Evolutionary conservation across 768 basidiomycete species (phyloP), one percentile per base, ranked within the genome.

Genomic region (Clathrus columnatus): DNA sequence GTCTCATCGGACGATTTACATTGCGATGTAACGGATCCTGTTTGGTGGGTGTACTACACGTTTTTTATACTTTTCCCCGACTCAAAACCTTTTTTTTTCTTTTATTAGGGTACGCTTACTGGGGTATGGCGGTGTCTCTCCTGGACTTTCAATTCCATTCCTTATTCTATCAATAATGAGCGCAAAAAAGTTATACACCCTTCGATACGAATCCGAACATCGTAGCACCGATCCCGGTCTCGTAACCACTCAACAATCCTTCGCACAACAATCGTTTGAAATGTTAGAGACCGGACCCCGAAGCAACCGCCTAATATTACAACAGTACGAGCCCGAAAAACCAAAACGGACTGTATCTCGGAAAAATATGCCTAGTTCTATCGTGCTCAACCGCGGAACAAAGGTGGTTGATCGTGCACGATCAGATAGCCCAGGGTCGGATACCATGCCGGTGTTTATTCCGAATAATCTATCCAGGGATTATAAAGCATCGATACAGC

Each of bases 51-150:
- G n/a, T n/a, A n/a, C n/a, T n/a, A n/a, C n/a, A n/a, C n/a, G 48
- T 26, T 30, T 7, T 24, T 44, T 57, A 3, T 3, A 36, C 7
- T 36, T 48, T 23, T 29, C 18, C 50, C 36, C 20, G 27, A 5
- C 61, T 27, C 47, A 44, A 47, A 7, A 50, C 43, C 26, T n/a
- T n/a, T n/a, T n/a, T 53, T 53, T 24, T 43, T 57, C 24, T 47
- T 48, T 53, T 46, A 21, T 1, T 52, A 85, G 84, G 84, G 73
- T 79, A 27, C 79, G 84, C 45, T 74, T 85, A 54, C 60, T 83
- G n/a, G 77, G 79, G 36, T 85, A 84, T 60, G 77, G 82, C 11
- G 84, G 82, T 6, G 62, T 74, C 6, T 75, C 83, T 0, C 70
- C 82, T 55, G 52, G 79, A 43, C 64, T 80, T 8, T 68, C 74